Evolutionary conservation across 2,329 filamentous ascomycete species (phyloP).

Genomic region (Verruconis gallopava): DNA sequence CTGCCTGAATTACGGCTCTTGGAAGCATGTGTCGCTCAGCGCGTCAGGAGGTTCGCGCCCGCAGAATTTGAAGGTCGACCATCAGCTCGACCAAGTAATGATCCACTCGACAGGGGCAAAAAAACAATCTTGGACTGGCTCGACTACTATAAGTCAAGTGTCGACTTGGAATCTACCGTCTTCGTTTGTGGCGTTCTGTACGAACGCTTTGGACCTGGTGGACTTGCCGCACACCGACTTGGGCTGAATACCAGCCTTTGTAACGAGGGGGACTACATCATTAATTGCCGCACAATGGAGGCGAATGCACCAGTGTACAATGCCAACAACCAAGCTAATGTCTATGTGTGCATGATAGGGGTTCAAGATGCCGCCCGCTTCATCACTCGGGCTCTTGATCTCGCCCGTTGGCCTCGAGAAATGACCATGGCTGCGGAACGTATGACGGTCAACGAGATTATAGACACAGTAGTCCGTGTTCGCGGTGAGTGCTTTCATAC

Average conservation of each 20-base stretch:
- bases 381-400: slow-evolving; percentile 54
- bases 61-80: slow-evolving; percentile 62
- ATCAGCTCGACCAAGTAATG: slow-evolving; percentile 38
- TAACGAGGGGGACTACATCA: slow-evolving; percentile 50
- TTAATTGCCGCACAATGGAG: slow-evolving; percentile 45
- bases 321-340: slow-evolving; percentile 31
- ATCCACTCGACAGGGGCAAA: slow-evolving; percentile 50
- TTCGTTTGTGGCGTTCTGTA: slow-evolving; percentile 68
- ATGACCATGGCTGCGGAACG: slow-evolving; percentile 57
- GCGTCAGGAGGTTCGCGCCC: slow-evolving; percentile 58
- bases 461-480: slow-evolving; percentile 41
- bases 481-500: slow-evolving; percentile 20
- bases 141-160: slow-evolving; percentile 38
- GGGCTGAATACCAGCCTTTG: slow-evolving; percentile 42
- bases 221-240: slow-evolving; percentile 47
- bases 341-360: slow-evolving; percentile 54
- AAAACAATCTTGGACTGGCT: slow-evolving; percentile 40
- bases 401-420: slow-evolving; percentile 54
- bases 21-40: slow-evolving; percentile 51
- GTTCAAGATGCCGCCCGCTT: slow-evolving; percentile 59
- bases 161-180: slow-evolving; percentile 51
- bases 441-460: slow-evolving; percentile 46
- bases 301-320: slow-evolving; percentile 47
- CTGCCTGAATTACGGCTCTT: slow-evolving; percentile 56
- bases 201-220: slow-evolving; percentile 58